Percentiles rank a stretch among this genome's conserved stretches.
Evolutionary conservation across 2,329 filamentous ascomycete genomes (phyloP).

Genomic region (Cercospora sp.): DNA sequence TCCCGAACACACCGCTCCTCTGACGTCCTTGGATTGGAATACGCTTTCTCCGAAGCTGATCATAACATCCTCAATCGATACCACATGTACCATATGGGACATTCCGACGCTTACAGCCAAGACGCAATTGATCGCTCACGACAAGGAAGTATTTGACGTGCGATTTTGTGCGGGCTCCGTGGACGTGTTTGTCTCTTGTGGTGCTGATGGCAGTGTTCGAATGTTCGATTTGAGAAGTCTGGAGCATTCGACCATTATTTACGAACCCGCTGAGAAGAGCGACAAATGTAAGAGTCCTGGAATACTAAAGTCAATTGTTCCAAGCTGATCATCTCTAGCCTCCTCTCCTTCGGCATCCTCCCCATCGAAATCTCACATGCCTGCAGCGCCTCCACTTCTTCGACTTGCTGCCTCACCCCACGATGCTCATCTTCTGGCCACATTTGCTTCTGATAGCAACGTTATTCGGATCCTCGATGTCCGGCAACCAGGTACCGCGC

Average conservation of each 20-base stretch:
- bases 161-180: conserved; percentile 97
- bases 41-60: conserved; percentile 94
- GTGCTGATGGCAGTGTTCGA: conserved; percentile 92
- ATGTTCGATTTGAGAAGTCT: conserved; percentile 98
- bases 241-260: conserved; percentile 98
- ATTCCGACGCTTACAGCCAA: conserved; percentile 97
- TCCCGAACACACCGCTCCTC: conserved; percentile 92
- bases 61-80: conserved; percentile 98
- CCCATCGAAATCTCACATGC: conserved; percentile 73
- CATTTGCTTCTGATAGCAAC: conserved; percentile 90
- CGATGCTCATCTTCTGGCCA: conserved; percentile 93
- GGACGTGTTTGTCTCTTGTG: conserved; percentile 98
- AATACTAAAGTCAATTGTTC: not conserved
- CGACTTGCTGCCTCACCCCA: conserved; percentile 88
- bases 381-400: conserved; percentile 64
- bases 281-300: conserved; percentile 44
- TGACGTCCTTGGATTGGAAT: conserved; percentile 98
- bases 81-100: conserved; percentile 99
- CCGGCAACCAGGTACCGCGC: conserved; percentile 89
- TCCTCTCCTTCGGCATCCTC: conserved; percentile 58
- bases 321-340: conserved; percentile 14
- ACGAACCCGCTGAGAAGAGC: conserved; percentile 90
- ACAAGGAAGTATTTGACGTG: conserved; percentile 98
- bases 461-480: conserved; percentile 94
- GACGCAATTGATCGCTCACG: conserved; percentile 95